Evolutionary conservation across 805 yeast genomes (phyloP).

Genomic region (Ogataea pini): DNA sequence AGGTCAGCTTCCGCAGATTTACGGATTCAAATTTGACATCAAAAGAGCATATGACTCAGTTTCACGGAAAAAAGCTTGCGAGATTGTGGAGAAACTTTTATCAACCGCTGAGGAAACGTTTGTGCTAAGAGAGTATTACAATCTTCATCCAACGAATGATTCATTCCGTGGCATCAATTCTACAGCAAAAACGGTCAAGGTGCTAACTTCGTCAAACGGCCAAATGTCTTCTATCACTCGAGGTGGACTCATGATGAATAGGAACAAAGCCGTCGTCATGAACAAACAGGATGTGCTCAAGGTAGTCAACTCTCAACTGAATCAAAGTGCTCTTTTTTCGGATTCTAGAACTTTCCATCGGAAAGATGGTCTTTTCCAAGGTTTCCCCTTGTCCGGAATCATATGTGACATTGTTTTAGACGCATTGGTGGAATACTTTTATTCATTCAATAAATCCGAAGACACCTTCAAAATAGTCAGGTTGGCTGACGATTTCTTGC

Average conservation of each 20-base stretch:
- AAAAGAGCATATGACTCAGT: conserved; percentile 75
- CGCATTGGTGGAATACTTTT: conserved; percentile 46
- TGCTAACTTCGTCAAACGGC: neutral
- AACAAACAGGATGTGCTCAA: conserved; percentile 45
- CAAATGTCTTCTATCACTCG: too few species aligned
- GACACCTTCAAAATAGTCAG: conserved; percentile 48
- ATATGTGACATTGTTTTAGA: conserved; percentile 77
- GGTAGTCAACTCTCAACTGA: conserved; percentile 53
- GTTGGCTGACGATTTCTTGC: conserved; percentile 82
- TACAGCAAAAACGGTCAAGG: conserved; percentile 1
- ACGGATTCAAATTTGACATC: conserved; percentile 72
- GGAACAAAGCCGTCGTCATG: conserved; percentile 25
- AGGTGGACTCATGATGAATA: neutral
- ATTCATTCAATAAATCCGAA: conserved; percentile 23
- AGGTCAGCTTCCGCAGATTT: conserved; percentile 39
- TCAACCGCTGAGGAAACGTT: conserved; percentile 19
- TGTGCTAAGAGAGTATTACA: neutral
- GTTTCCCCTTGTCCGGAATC: conserved; percentile 71
- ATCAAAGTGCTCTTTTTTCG: conserved; percentile 46
- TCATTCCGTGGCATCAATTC: neutral
- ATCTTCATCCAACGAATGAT: neutral
- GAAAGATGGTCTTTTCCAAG: conserved; percentile 78
- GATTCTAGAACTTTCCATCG: conserved; percentile 45
- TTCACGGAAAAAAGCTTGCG: conserved; percentile 42
- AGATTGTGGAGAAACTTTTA: conserved; percentile 18